Conservation (phyloP, 805 yeast genomes). For the Blastobotrys chiropterorum region DNA sequence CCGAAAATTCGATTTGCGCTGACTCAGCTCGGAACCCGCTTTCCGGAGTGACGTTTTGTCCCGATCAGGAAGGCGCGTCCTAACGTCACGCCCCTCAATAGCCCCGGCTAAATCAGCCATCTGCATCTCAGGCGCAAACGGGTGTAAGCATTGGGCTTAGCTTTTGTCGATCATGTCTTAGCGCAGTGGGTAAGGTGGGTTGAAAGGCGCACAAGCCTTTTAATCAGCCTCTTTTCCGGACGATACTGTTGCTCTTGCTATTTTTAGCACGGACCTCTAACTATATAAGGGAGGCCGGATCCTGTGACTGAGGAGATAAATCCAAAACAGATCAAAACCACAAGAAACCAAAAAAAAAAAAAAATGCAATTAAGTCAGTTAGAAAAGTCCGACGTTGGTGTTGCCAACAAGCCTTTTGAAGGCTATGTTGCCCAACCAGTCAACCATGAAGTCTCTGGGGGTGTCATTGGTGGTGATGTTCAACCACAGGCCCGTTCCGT, state of each 20-base stretch:
- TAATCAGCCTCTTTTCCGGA: too few relatives aligned
- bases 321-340: background rate
- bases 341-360: too few relatives aligned
- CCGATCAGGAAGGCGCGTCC: too few relatives aligned
- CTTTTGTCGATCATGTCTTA: too few relatives aligned
- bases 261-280: too few relatives aligned
- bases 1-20: background rate
- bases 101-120: background rate
- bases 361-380: background rate
- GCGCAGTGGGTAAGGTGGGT: too few relatives aligned
- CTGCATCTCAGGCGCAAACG: background rate
- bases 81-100: too few relatives aligned
- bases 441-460: background rate
- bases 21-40: background rate
- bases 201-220: too few relatives aligned
- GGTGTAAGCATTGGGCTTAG: too few relatives aligned
- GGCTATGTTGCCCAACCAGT: background rate
- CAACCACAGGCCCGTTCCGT: background rate
- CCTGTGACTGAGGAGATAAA: too few relatives aligned
- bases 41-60: background rate
- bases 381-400: background rate
- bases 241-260: too few relatives aligned
- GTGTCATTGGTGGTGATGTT: background rate
- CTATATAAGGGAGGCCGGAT: too few relatives aligned
- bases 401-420: background rate